Conservation (phyloP, 2,329 filamentous ascomycete species). For the Trichoderma brevicompactum region DNA sequence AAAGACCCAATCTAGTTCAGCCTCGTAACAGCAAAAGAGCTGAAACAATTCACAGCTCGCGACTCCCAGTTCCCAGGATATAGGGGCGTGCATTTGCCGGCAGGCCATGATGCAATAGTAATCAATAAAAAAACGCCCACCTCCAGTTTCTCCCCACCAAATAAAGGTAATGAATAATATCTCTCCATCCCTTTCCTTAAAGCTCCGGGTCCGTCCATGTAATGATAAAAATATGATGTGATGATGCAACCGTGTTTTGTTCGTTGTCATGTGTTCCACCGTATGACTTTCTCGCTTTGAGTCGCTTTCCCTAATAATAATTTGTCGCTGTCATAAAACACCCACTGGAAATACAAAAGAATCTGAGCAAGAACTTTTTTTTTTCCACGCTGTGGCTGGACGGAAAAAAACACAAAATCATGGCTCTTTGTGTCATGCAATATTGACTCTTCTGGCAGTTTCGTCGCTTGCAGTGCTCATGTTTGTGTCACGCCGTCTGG, state of each 20-base stretch:
- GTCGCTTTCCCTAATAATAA: neutral
- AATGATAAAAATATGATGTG: neutral
- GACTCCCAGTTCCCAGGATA: conserved; percentile 5
- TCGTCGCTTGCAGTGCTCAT: conserved; percentile 56
- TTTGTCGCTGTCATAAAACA: neutral
- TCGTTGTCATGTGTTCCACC: neutral
- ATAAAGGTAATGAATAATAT: conserved; percentile 4
- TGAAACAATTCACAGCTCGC: neutral
- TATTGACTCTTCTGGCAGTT: conserved; percentile 62
- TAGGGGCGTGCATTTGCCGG: conserved; percentile 5
- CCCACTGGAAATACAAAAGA: neutral
- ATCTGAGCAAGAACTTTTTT: neutral
- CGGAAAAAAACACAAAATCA: neutral
- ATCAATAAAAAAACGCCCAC: conserved; percentile 5
- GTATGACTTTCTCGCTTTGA: conserved; percentile 6
- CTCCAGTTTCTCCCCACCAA: neutral
- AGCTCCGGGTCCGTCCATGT: conserved; percentile 1
- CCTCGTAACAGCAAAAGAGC: neutral
- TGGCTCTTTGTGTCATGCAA: conserved; percentile 30
- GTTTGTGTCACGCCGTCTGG: conserved; percentile 61
- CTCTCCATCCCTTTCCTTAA: conserved; percentile 6
- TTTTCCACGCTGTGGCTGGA: neutral
- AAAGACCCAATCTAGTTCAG: conserved; percentile 13
- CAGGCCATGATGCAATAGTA: conserved; percentile 17
- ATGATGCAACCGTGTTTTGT: neutral